phyloP scores from a whole-genome alignment of 345 rosid species.

The Rhodamnia rubescens region DNA sequence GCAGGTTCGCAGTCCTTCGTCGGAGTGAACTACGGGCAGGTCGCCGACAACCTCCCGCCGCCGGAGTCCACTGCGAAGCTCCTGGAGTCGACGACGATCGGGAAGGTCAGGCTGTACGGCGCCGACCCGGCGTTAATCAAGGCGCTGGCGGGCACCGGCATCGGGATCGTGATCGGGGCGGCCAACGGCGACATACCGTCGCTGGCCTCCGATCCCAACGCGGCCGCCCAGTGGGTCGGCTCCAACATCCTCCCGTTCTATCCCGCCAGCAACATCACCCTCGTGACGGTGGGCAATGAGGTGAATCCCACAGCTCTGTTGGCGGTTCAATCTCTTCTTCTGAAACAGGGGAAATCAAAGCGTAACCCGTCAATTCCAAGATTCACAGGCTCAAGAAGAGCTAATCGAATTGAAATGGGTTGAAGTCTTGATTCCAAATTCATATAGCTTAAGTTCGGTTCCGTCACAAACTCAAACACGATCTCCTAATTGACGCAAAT shows the following conservation, averaged over 20 bases:
- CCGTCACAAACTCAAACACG: neutral
- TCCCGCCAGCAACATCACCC: slow-evolving; percentile 75
- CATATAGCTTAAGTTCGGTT: neutral
- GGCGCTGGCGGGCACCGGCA: slow-evolving; percentile 66
- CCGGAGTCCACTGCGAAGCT: slow-evolving; percentile 77
- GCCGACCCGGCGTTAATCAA: slow-evolving; percentile 73
- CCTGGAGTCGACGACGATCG: slow-evolving; percentile 57
- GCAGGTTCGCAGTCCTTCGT: slow-evolving; percentile 67
- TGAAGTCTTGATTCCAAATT: neutral
- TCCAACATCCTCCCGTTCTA: slow-evolving; percentile 65
- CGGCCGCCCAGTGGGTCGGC: slow-evolving; percentile 64
- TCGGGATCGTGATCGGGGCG: slow-evolving; percentile 73
- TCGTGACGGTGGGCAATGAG: slow-evolving; percentile 90
- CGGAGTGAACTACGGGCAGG: slow-evolving; percentile 83
- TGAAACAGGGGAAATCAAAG: neutral
- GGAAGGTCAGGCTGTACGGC: slow-evolving; percentile 72
- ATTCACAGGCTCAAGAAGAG: neutral
- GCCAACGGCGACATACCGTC: slow-evolving; percentile 66
- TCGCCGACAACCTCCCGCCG: slow-evolving; percentile 89
- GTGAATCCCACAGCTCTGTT: slow-evolving; percentile 6
- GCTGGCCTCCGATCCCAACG: slow-evolving; percentile 73
- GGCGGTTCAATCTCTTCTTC: neutral
- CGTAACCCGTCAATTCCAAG: neutral
- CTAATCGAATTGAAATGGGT: neutral
- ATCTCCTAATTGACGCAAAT: neutral